Evolutionary conservation across 2,329 filamentous ascomycete genomes (phyloP), one percentile per base, ranked within the genome.

Genomic region (Balansia obtecta): DNA sequence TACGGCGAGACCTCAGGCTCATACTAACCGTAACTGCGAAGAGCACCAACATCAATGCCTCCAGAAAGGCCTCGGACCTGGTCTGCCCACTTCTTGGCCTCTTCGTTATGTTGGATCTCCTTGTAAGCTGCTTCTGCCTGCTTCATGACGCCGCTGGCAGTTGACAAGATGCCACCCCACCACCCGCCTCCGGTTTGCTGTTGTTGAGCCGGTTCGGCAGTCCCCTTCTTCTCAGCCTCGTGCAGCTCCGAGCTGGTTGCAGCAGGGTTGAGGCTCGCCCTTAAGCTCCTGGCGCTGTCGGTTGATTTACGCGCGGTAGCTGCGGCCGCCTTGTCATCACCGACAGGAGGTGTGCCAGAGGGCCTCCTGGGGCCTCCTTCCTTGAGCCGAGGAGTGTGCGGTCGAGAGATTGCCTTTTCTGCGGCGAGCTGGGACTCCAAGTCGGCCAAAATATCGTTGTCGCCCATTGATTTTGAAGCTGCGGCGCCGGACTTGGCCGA

Each of bases 81-180:
- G 49, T 95, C 87, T 1, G 90, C 88, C 89, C 91, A 98, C 65
- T 88, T 86, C 71, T 91, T 90, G 48, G 91, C 93, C 66, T 98
- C 93, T 63, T 97, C 89, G 61, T 95, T 96, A 64, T 93, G 85
- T 65, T 95, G 88, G 45, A 98, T 90, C 67, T 97, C 88, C 65
- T 91, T 95, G 56, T 95, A 90, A 0, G 90, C 85, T 8, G 85
- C 88, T 68, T 96, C 90, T 45, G 93, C 91, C 66, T 91, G 88
- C 73, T 94, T 95, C 69, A 94, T 82, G 27, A 85, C 87, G n/a
- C 86, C 84, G 3, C 84, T 80, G 37, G 89, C 89, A 0, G 88
- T 90, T 41, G 86, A 87, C 60, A 93, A 77, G 48, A 96, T 70
- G 20, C 88, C 85, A 62, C 89, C 88, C 86, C 88, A 95, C 86